phyloP scores from a whole-genome alignment of 306 rosid species.

The Fragaria vesca region DNA sequence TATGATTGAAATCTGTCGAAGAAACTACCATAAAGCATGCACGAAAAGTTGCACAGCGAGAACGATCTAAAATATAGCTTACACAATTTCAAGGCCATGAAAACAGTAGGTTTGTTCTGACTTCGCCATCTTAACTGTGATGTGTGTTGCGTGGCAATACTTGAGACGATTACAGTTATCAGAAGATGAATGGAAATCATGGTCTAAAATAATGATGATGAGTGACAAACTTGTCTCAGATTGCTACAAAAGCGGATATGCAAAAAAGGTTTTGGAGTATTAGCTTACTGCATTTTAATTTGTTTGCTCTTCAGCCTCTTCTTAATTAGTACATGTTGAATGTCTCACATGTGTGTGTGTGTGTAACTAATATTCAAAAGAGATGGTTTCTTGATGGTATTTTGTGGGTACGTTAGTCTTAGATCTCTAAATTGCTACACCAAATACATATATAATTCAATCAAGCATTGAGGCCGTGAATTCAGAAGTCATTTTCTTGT shows the following conservation, averaged over 20 bases:
- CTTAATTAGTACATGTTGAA: neutral
- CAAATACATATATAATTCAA: neutral
- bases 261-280: conserved; percentile 39
- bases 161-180: conserved; percentile 27
- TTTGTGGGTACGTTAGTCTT: neutral
- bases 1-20: neutral
- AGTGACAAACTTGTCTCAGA: conserved; percentile 16
- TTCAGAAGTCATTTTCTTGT: neutral
- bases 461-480: neutral
- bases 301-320: neutral
- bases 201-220: neutral
- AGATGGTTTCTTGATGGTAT: neutral
- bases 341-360: neutral
- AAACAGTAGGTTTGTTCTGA: neutral
- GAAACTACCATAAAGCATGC: neutral
- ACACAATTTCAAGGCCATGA: neutral
- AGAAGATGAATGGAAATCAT: conserved; percentile 2
- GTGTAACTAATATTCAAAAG: neutral
- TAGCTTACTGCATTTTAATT: neutral
- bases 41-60: neutral
- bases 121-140: neutral
- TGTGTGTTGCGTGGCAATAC: conserved; percentile 57
- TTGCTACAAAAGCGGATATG: conserved; percentile 70
- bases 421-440: neutral
- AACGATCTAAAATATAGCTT: neutral